Evolutionary conservation across 73 alveolate genomes (phyloP), one percentile per base, ranked within the genome.

Genomic region (Paramecium sexaurelia): DNA sequence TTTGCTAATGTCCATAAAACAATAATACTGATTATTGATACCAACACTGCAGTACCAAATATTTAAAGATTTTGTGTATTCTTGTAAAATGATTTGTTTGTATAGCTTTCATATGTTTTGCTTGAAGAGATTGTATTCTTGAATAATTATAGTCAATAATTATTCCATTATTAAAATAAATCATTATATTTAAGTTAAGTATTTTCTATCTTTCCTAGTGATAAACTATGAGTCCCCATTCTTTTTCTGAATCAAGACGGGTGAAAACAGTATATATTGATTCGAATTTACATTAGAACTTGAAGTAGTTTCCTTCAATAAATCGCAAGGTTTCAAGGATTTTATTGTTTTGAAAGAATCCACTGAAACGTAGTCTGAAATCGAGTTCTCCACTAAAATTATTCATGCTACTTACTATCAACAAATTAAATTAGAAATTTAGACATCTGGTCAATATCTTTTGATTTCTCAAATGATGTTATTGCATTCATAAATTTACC

Each of bases 281-380:
- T 61, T 61, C 9, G 83, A 61, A 61, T 61, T 61, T 61, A 45
- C 7, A 26, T 61, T 61, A 1, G 39, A 61, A 24, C 83, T 26
- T 11, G 20, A 61, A 22, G 83, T 61, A 61, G 83, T 61, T 61
- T 61, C 83, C 43, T 61, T 61, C 2, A 15, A 29, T 51, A 51
- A 51, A 19, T 61, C 45, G 7, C 39, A 32, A 11, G 83, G 83
- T 15, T 29, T 61, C 19, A 24, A 26, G 1, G 83, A 61, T 24
- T 61, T 61, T 61, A 61, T 61, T 61, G 83, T 61, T 61, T 61
- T 61, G 26, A 26, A 61, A 61, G 83, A 61, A 61, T 61, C 39
- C 43, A 61, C 83, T 61, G 83, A 61, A 61, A 61, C 45, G 26
- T 6, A 61, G 43, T 61, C 83, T 61, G 83, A 61, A 11, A 61